Evolutionary conservation across 2,329 filamentous ascomycete species (phyloP), one percentile per base, ranked within the genome.

Genomic region (Aureobasidium sp.): DNA sequence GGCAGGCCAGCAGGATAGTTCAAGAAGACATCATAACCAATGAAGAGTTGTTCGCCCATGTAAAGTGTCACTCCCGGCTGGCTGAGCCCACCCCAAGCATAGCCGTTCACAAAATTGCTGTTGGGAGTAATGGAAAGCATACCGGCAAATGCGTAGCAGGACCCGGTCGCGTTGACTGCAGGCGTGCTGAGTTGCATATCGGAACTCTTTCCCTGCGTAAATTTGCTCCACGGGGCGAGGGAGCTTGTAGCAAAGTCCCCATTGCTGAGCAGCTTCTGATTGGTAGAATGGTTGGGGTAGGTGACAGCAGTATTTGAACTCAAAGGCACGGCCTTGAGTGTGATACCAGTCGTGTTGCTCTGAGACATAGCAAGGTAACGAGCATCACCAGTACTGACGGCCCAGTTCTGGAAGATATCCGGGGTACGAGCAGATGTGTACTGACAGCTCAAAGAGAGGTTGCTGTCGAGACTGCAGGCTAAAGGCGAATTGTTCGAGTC

Each of bases 141-240:
- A 10, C 60, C 60, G 8, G 60, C 60, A n/a, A 62, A 62, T 17
- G 60, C 51, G 24, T 53, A 62, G 12, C 50, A 62, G 37, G 60
- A 62, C 3, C 27, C 26, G 2, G 37, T 17, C 5, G 43, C 34
- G 17, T 56, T 55, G 29, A 62, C 46, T 20, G 44, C 47, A 24
- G 51, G 51, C 17, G 53, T 34, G 20, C 24, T 37, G 43, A 62
- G 41, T 15, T 26, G 24, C 10, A 57, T 27, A 20, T 62, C 60
- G 1, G 43, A 53, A 32, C 59, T 61, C 37, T 41, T 53, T 3
- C 60, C 60, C 56, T 62, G 60, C 2, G 50, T 46, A 39, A 37
- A 56, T 20, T 50, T 53, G 37, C 17, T 50, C 51, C 51, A 62
- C 1, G 60, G 41, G 8, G 43, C 8, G 20, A 48, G 15, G 20